Conservation (phyloP, 352 stramenopile genomes). For the Pythium sukuiense region DNA sequence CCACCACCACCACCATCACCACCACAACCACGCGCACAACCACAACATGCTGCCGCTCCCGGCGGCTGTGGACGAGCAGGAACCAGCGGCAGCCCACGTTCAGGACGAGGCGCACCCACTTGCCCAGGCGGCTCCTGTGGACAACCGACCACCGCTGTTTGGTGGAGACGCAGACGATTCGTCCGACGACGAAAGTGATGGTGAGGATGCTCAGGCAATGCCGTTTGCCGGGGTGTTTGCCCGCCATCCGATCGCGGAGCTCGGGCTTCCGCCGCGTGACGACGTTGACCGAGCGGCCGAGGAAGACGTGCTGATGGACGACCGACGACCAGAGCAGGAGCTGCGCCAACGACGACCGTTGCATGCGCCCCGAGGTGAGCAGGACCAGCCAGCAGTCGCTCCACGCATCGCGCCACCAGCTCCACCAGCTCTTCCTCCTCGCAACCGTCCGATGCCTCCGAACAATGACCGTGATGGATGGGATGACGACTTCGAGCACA, state of each 20-base stretch:
- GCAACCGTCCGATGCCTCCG: constrained; percentile 29
- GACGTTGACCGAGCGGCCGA: constrained; percentile 10
- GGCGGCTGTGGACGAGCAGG: background rate
- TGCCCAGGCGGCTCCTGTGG: background rate
- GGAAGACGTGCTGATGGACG: constrained; percentile 16
- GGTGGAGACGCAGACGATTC: constrained; percentile 24
- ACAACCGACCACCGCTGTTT: constrained; percentile 11
- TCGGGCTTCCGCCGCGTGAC: constrained; percentile 28
- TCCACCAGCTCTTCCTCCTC: constrained; percentile 12
- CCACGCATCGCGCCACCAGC: constrained; percentile 18
- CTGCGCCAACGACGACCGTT: constrained; percentile 24
- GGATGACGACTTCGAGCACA: constrained; percentile 90
- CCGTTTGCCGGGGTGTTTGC: constrained; percentile 27
- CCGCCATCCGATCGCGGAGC: constrained; percentile 28
- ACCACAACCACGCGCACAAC: constrained; percentile 22
- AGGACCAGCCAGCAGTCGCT: constrained; percentile 7
- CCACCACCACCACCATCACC: constrained; percentile 32
- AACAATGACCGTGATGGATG: constrained; percentile 57
- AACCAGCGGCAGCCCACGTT: background rate
- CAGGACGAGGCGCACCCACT: background rate
- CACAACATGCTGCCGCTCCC: background rate
- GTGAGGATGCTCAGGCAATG: constrained; percentile 7
- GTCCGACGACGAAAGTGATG: constrained; percentile 10
- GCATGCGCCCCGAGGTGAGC: constrained; percentile 7
- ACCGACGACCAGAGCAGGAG: constrained; percentile 12